Conservation (phyloP, 208 protist genomes). For the Wallacemonas sp. region DNA sequence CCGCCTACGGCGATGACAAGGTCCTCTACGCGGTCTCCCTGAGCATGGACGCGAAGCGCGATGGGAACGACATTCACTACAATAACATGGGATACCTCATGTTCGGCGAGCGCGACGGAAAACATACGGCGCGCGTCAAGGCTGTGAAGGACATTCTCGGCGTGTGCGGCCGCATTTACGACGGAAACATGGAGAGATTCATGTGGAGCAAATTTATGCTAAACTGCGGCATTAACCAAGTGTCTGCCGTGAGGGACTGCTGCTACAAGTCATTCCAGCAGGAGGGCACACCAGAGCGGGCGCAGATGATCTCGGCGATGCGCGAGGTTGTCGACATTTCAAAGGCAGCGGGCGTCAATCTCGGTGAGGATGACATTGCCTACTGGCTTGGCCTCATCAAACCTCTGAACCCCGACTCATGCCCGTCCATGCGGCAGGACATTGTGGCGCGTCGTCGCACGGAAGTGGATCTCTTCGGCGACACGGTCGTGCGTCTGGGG, state of each 20-base stretch:
- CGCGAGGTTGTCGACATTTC: conserved; percentile 22
- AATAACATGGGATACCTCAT: conserved; percentile 23
- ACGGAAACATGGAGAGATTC: conserved; percentile 16
- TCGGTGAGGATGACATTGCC: conserved; percentile 22
- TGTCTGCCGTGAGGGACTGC: conserved; percentile 9
- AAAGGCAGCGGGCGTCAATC: conserved; percentile 13
- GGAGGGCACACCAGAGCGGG: neutral
- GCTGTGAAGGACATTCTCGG: conserved; percentile 12
- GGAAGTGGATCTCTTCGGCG: conserved; percentile 25
- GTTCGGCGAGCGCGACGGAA: conserved; percentile 24
- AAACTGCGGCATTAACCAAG: conserved; percentile 27
- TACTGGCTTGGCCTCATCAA: conserved; percentile 17
- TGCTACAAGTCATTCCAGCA: conserved; percentile 18
- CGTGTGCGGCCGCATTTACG: conserved; percentile 9
- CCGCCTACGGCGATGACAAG: conserved; percentile 24
- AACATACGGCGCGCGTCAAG: neutral
- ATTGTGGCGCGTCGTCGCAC: conserved; percentile 16
- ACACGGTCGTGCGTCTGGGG: conserved; percentile 23
- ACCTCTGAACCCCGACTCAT: conserved; percentile 16
- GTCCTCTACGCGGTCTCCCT: conserved; percentile 21
- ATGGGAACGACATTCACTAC: conserved; percentile 19
- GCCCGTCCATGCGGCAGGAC: conserved; percentile 27
- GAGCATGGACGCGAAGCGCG: conserved; percentile 23
- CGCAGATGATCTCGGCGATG: conserved; percentile 25
- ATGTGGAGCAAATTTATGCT: conserved; percentile 27